Evolutionary conservation across 2,329 filamentous ascomycete genomes (phyloP), one percentile per base, ranked within the genome.

Genomic region (Hirsutella rhossiliensis): DNA sequence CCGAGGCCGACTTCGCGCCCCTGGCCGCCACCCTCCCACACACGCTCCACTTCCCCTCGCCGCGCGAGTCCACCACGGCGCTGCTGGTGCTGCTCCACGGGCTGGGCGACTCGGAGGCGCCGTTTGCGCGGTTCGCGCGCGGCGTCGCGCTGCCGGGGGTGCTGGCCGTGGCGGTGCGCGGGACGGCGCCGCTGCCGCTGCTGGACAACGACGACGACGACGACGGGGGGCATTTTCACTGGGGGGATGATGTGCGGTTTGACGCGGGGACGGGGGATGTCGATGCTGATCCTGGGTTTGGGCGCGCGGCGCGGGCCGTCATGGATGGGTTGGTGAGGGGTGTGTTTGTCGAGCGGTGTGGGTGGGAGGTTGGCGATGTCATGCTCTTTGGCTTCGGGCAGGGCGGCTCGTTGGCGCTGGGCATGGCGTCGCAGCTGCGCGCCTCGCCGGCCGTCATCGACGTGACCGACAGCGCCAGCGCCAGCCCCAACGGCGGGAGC

Each of bases 71-170:
- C 12, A 77, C 82, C 11, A 84, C 80, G 38, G 82, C 89, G 53
- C 72, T 94, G 52, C 77, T 94, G 48, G 66, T 94, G 56, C 75
- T 94, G 42, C 78, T 94, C 46, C 88, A 94, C 62, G 87, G 87
- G 50, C 75, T 94, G 12, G 88, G 88, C 49, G 88, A 94, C 64
- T 78, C 75, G 30, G 75, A 86, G 47, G 56, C 60, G 3, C 71
- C 84, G 31, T 94, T 92, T 60, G 73, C 76, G 47, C 65, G 66
- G 38, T 83, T 94, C 48, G 85, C 80, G 18, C 68, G 70, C 45
- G 78, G 77, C 52, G 65, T 94, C 48, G 70, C 74, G 48, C 76
- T 94, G 3, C 87, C 87, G 0, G 84, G 88, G 55, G 88, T 88
- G 43, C 74, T 81, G 45, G 79, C 80, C 54, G 75, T 95, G 43